A percentile compares a stretch with the other conserved stretches of the same genome.
These are phyloP conservation scores for Daphne laureola DNA, from an alignment of 441 rosid species.

Conservation along the genomic window DNA sequence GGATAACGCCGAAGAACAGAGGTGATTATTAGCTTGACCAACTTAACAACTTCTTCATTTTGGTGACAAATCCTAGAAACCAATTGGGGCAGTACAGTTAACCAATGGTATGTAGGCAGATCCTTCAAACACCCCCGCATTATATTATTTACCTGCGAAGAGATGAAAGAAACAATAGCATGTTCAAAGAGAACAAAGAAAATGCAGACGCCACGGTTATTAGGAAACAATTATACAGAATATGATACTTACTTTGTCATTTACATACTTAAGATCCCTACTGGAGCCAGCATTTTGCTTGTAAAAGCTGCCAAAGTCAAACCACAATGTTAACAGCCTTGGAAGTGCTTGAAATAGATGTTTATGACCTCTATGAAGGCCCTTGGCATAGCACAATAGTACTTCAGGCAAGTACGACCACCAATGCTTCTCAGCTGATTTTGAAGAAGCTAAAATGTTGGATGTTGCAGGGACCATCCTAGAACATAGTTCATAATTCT, in stretches of 20 bases:
- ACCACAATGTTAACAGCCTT: slow-evolving; percentile 95
- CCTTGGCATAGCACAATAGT: slow-evolving; percentile 85
- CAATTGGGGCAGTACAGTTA: slow-evolving; percentile 90
- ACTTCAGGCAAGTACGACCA: slow-evolving; percentile 80
- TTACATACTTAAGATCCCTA: slow-evolving; percentile 67
- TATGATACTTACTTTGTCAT: slow-evolving; percentile 54
- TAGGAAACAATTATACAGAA: slow-evolving; percentile 9
- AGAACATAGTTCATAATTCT: slow-evolving; percentile 48
- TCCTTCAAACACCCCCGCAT: slow-evolving; percentile 97
- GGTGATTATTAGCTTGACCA: slow-evolving; percentile 76
- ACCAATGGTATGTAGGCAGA: slow-evolving; percentile 95
- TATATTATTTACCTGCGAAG: slow-evolving; percentile 72
- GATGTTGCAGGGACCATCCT: slow-evolving; percentile 44
- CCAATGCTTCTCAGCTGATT: slow-evolving; percentile 60
- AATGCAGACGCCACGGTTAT: slow-evolving; percentile 1
- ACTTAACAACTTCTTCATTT: slow-evolving; percentile 73
- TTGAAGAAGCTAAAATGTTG: slow-evolving; percentile 29
- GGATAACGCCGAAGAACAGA: slow-evolving; percentile 91
- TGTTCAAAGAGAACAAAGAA: slow-evolving; percentile 4
- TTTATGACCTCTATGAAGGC: slow-evolving; percentile 92
- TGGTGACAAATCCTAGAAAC: slow-evolving; percentile 99
- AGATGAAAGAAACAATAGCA: slow-evolving; percentile 13
- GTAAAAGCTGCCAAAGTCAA: slow-evolving; percentile 88
- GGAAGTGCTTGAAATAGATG: slow-evolving; percentile 99
- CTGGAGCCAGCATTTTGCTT: slow-evolving; percentile 52